Evolutionary conservation across 495 filamentous ascomycete genomes (phyloP), one percentile per base, ranked within the genome.

Genomic region (Daldinia decipiens): DNA sequence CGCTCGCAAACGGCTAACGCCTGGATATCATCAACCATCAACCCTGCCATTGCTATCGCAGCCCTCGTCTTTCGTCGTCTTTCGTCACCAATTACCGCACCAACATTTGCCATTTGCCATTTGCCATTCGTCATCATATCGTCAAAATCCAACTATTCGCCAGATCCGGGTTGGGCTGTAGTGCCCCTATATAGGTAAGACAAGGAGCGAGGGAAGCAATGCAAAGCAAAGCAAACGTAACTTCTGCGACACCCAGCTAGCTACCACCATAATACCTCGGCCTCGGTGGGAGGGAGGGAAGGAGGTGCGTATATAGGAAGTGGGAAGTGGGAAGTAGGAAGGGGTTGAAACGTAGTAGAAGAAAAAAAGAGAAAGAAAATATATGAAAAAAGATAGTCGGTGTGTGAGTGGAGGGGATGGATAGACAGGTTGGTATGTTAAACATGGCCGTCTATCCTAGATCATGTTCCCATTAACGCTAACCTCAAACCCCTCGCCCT

Each of bases 401-500:
- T 47, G 19, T 4, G 26, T 27, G 26, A 2, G 26, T 27, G 26
- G 24, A 29, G 12, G 13, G 8, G 29, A 32, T 7, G 27, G 17
- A 12, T 29, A 27, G 26, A 19, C 1, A 19, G n/a, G n/a, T n/a
- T 17, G 39, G 3, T 4, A 40, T 19, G 7, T 3, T 47, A 47
- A 21, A 24, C 21, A 47, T 9, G 43, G 5, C 43, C 4, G 40
- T 45, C 40, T 21, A 12, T 4, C 53, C 21, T 85, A 94, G 72
- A 96, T 87, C 80, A 88, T 88, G 72, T 88, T 88, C 17, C 94
- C 95, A 77, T 98, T 97, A 53, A 97, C 84, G 62, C 88, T 89
- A 64, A 97, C 83, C 77, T 90, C 88, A 54, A 87, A 96, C 8
- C 94, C 94, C 68, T 91, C 88, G 15, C 90, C 89, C 81, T 93